phyloP scores from a whole-genome alignment of 345 rosid species.

The Populus davidiana region DNA sequence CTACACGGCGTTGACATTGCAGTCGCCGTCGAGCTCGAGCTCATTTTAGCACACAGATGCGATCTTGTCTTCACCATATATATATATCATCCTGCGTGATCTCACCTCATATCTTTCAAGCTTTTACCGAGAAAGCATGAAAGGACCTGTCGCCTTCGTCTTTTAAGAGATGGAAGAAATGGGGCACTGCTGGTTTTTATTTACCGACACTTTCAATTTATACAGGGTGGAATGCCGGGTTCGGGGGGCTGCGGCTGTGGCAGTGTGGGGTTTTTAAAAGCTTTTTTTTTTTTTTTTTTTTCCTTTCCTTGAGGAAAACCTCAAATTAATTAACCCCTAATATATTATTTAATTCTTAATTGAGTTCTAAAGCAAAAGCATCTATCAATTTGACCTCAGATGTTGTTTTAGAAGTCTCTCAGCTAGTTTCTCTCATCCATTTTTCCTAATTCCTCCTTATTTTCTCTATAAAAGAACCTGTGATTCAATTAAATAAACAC shows the following conservation, averaged over 20 bases:
- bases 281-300: neutral
- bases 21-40: conserved; percentile 18
- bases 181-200: neutral
- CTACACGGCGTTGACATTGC: conserved; percentile 10
- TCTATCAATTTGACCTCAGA: too few relatives aligned
- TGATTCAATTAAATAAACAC: too few relatives aligned
- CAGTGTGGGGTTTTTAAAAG: neutral
- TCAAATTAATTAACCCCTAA: too few relatives aligned
- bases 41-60: conserved; percentile 22
- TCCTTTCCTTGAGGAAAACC: too few relatives aligned
- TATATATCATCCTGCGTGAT: neutral
- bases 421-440: too few relatives aligned
- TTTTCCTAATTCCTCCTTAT: too few relatives aligned
- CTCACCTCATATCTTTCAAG: too few relatives aligned
- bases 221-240: neutral
- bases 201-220: neutral
- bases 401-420: too few relatives aligned
- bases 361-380: too few relatives aligned
- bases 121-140: neutral
- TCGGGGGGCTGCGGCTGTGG: neutral
- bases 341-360: too few relatives aligned
- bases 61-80: neutral
- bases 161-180: neutral
- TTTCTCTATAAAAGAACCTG: too few relatives aligned
- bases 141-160: neutral